These are phyloP conservation scores for Beauveria rudraprayagi DNA, from an alignment of 2,329 filamentous ascomycete genomes.

Conservation along the genomic window DNA sequence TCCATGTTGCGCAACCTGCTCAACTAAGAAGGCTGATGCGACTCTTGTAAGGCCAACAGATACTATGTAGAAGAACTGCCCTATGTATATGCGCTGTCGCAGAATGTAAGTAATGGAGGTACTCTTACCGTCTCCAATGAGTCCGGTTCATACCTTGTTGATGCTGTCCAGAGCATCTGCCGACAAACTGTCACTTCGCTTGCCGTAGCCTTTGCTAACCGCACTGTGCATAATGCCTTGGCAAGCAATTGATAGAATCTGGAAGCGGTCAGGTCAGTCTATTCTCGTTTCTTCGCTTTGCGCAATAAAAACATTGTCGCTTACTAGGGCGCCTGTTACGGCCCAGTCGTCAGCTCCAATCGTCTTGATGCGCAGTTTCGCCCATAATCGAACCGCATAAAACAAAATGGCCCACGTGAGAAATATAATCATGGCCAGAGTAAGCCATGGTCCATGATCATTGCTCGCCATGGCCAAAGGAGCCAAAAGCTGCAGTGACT, in stretches of 20 bases:
- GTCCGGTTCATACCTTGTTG: not conserved
- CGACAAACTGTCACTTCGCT: not conserved
- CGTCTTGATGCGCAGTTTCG: not conserved
- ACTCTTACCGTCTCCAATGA: not conserved
- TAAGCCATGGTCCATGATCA: not conserved
- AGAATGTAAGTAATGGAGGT: not conserved
- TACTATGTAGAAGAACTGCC: conserved; percentile 9
- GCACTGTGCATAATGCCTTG: not conserved
- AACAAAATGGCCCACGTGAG: not conserved
- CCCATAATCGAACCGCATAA: not conserved
- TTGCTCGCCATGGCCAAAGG: not conserved
- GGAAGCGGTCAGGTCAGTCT: not conserved
- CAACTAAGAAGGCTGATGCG: conserved; percentile 8
- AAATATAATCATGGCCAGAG: not conserved
- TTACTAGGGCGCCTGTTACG: not conserved
- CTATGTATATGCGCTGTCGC: not conserved
- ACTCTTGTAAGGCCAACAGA: conserved; percentile 8
- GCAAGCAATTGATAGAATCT: not conserved
- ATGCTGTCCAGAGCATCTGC: not conserved
- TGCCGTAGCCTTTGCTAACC: not conserved
- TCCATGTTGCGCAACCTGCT: conserved; percentile 9
- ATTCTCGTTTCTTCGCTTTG: not conserved
- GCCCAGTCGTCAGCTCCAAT: not conserved
- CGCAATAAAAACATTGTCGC: not conserved
- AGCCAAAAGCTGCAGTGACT: not conserved